Base-by-base conservation (phyloP, 1,284 basidiomycete species). In the Papiliotrema flavescens region DNA sequence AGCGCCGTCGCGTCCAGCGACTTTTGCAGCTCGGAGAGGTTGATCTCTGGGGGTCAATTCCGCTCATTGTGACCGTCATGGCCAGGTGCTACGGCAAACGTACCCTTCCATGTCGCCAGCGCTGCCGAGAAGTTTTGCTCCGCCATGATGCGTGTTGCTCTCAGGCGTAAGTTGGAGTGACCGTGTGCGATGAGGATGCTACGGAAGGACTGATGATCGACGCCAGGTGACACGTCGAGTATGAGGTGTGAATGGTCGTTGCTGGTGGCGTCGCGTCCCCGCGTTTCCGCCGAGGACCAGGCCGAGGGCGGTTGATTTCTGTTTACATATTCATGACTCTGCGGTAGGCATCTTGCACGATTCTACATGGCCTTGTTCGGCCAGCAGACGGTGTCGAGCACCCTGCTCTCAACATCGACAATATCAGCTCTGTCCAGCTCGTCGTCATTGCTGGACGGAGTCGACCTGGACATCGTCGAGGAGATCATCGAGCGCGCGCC, bases 1-100 rank as follows among this genome's bases (percentile, higher is more conserved):
- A 96, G 81, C 1, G 93, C 92, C 60, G 94, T 93, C 17, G 82
- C 80, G 76, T 96, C 92, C 49, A 96, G 82, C 6, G 85, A 87
- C 80, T 90, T 93, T 76, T 97, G 92, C n/a, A 96, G 81, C 62
- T 95, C 90, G 26, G 85, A 79, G 47, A 96, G 82, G 74, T 89
- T 88, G 70, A 97, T 88, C 64, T 86, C 92, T 96, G 65, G n/a
- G 17, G 34, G 23, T 36, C 20, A 20, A 5, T 20, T 22, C 15
- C 17, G 9, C 14, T 5, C 13, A 19, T 5, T 13, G 5, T 14
- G 11, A 19, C 15, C 19, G 39, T 6, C 2, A 3, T 14, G n/a
- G 35, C 34, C 17, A 34, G 43, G 17, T 17, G 36, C 14, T 6
- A 49, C 32, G 2, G 51, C 14, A 40, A 15, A 24, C 79, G 26